Evolutionary conservation across 1,284 basidiomycete species (phyloP).

Genomic region (Retiboletus fuscus): DNA sequence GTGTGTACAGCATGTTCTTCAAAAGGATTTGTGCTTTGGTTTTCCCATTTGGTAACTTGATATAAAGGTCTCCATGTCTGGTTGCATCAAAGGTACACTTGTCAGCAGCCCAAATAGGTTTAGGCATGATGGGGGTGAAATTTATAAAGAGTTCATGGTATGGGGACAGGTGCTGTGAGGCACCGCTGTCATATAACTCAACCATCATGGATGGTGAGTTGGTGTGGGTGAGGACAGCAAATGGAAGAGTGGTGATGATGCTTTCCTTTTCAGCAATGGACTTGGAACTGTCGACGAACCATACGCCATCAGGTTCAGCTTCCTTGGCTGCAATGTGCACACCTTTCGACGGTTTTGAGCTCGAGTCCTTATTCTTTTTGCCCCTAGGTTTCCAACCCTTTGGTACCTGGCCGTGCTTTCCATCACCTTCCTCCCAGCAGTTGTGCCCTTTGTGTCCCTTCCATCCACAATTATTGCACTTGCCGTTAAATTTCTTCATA

Average conservation of each 20-base stretch:
- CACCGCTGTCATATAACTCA: conserved; percentile 12
- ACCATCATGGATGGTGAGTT: not conserved
- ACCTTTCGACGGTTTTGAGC: too few species aligned
- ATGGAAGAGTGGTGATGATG: not conserved
- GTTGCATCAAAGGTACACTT: not conserved
- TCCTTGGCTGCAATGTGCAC: too few species aligned
- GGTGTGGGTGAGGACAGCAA: not conserved
- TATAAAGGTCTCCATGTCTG: conserved; percentile 35
- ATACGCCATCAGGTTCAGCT: too few species aligned
- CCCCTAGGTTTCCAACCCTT: not conserved
- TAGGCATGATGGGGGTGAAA: not conserved
- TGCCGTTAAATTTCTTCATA: not conserved
- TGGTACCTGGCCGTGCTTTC: not conserved
- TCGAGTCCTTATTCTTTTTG: not conserved
- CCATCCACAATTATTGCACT: not conserved
- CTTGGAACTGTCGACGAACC: not conserved
- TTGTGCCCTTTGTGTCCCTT: not conserved
- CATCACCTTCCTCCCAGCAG: too few species aligned
- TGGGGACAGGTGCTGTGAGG: conserved; percentile 9
- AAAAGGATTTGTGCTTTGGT: not conserved
- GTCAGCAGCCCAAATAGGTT: conserved; percentile 4
- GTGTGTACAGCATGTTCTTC: not conserved
- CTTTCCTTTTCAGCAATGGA: not conserved
- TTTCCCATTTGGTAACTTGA: too few species aligned
- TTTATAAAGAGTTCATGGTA: conserved; percentile 1